A percentile compares a stretch with the other conserved stretches of the same genome.
Conservation (phyloP, 208 protist genomes). For the Wallacemonas sp. region DNA sequence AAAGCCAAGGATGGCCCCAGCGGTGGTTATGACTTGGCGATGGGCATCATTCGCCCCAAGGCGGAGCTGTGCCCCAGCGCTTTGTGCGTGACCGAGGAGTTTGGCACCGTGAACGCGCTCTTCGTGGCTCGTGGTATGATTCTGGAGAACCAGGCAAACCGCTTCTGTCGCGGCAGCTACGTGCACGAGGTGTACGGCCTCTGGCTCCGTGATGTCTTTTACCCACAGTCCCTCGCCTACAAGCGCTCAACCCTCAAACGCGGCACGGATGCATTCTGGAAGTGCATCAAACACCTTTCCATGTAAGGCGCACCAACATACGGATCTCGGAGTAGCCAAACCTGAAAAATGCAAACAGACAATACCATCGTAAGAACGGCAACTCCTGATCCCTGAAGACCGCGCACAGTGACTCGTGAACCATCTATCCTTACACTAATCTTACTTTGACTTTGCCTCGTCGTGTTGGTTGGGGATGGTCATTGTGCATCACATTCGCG, state of each 20-base stretch:
- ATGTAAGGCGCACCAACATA: neutral
- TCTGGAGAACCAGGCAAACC: slow-evolving; percentile 76
- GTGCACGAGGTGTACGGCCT: slow-evolving; percentile 67
- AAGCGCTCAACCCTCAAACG: slow-evolving; percentile 51
- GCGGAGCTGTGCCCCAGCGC: slow-evolving; percentile 46
- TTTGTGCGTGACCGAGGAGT: slow-evolving; percentile 67
- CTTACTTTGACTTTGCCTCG: no score
- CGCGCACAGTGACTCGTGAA: no score
- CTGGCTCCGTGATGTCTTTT: slow-evolving; percentile 84
- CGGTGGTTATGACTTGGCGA: slow-evolving; percentile 38
- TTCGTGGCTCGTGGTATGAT: slow-evolving; percentile 60
- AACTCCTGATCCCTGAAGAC: no score
- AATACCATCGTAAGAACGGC: neutral
- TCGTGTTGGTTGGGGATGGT: no score
- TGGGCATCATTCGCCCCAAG: slow-evolving; percentile 43
- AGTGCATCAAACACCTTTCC: slow-evolving; percentile 19
- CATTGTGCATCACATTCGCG: no score
- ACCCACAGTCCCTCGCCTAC: slow-evolving; percentile 69
- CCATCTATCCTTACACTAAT: no score
- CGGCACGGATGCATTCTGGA: slow-evolving; percentile 44
- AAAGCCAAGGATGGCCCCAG: slow-evolving; percentile 32
- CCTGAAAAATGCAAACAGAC: neutral
- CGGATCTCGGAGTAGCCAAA: neutral
- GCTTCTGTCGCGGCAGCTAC: slow-evolving; percentile 50
- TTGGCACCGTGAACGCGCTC: slow-evolving; percentile 65